phyloP scores from a whole-genome alignment of 148 eudicot species.

The Persicaria tinctoria region DNA sequence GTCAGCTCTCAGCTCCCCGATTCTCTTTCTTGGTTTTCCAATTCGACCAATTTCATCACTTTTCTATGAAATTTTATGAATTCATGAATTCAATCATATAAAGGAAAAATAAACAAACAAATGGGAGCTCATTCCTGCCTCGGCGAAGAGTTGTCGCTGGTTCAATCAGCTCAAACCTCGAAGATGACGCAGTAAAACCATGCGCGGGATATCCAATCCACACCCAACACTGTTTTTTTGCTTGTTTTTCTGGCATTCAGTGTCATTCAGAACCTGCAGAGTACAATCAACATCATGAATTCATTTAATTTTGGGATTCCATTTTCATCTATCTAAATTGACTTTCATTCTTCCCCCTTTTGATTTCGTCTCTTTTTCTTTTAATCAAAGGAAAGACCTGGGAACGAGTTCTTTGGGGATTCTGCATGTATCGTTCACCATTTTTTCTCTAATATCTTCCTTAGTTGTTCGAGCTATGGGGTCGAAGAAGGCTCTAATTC shows the following conservation, averaged over 20 bases:
- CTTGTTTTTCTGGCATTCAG: constrained; percentile 83
- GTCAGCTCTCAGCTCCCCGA: too few relatives aligned
- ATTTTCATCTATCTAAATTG: background rate
- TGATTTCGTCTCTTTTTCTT: constrained; percentile 15
- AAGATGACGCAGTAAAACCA: constrained; percentile 28
- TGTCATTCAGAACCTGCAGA: constrained; percentile 85
- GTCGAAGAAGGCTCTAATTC: constrained; percentile 59
- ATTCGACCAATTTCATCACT: background rate
- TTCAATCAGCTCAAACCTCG: constrained; percentile 23
- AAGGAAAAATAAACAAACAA: background rate
- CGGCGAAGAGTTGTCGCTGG: constrained; percentile 50
- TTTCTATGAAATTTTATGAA: background rate
- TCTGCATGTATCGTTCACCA: constrained; percentile 73
- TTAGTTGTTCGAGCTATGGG: constrained; percentile 69
- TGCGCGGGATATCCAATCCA: constrained; percentile 56
- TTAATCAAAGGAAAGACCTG: constrained; percentile 56
- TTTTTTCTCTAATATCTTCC: constrained; percentile 70
- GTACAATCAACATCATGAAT: constrained; percentile 74
- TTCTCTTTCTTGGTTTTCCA: constrained; percentile 4
- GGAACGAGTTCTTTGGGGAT: constrained; percentile 88
- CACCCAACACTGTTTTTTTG: constrained; percentile 71
- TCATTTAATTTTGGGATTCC: background rate
- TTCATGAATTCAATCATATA: background rate
- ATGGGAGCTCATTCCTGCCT: constrained; percentile 18
- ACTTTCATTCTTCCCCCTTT: background rate